These are phyloP conservation scores for Aphanomyces cochlioides DNA, from an alignment of 352 stramenopile species.

Conservation along the genomic window DNA sequence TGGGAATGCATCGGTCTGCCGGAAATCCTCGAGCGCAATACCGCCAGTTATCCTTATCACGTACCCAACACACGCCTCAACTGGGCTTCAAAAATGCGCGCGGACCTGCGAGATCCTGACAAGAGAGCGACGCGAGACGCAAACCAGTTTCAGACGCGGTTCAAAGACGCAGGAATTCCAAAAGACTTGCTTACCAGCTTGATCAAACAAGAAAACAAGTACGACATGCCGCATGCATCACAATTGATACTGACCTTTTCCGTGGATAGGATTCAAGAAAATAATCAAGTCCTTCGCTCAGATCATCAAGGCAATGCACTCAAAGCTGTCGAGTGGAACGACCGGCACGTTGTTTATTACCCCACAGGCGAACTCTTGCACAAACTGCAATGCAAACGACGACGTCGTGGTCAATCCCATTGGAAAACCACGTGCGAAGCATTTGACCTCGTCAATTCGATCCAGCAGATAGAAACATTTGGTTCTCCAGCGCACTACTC, in stretches of 20 bases:
- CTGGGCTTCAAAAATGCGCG: not conserved
- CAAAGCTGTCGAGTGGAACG: not conserved
- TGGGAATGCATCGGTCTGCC: slow-evolving; percentile 10
- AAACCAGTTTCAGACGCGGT: slow-evolving; percentile 6
- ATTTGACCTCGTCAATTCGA: not conserved
- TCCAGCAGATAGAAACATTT: slow-evolving; percentile 10
- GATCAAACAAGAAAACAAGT: slow-evolving; percentile 2
- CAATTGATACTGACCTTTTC: not conserved
- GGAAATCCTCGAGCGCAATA: slow-evolving; percentile 10
- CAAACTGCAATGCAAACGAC: not conserved
- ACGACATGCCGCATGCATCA: not conserved
- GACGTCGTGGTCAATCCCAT: not conserved
- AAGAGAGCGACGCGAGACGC: not conserved
- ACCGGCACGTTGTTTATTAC: not conserved
- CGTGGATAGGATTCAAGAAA: slow-evolving; percentile 4
- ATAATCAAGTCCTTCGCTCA: not conserved
- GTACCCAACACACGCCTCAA: slow-evolving; percentile 5
- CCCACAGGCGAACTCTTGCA: slow-evolving; percentile 3
- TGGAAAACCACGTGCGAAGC: not conserved
- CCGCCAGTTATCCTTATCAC: not conserved
- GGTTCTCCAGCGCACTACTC: not conserved
- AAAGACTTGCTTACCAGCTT: not conserved
- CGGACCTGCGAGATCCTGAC: not conserved
- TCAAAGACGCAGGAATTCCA: slow-evolving; percentile 10
- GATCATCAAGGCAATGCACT: slow-evolving; percentile 21